Base-by-base conservation (phyloP, 768 basidiomycete species). In the Mrakia gelida region DNA sequence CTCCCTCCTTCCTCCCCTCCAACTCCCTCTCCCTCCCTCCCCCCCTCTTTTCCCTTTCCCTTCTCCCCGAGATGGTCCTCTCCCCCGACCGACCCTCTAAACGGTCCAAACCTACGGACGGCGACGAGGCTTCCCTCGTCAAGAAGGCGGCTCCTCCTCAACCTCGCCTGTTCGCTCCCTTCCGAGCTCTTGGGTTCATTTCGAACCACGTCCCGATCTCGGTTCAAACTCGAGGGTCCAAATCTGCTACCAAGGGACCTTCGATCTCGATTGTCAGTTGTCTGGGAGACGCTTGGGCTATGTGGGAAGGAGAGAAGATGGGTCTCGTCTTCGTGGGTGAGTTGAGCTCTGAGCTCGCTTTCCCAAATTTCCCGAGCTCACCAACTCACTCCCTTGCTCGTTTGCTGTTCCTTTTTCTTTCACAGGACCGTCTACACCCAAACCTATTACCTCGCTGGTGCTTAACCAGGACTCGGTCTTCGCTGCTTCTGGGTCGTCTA, bases 291-390 rank as follows among this genome's bases (percentile, higher is more conserved):
- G 89, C 92, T 80, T 98, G 95, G 95, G 92, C 94, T 26, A 86
- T 97, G 82, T 98, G 96, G 96, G 94, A 97, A 81, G 95, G 94
- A 30, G 92, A 90, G 38, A 94, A 91, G 85, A 95, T 98, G 93
- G 88, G 87, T 45, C 85, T 98, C 76, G 87, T 98, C 54, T 98
- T 99, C 83, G 94, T 95, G 79, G 94, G 96, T 93, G 85, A 86
- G 93, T 88, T 45, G 59, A 26, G 38, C 38, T 38, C 38, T 45
- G 59, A 26, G 38, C 38, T 38, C 38, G 67, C 65, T 38, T 38
- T 70, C 67, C 62, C 49, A 70, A 43, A 52, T n/a, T 70, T 75
- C 49, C 38, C 28, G 34, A 49, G 52, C 65, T 76, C 62, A 26
- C 34, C 18, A 41, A 26, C 67, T 70, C 34, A 70, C 63, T 45